Evolutionary conservation across 2,329 filamentous ascomycete genomes (phyloP).

Genomic region (Coniella lustricola): DNA sequence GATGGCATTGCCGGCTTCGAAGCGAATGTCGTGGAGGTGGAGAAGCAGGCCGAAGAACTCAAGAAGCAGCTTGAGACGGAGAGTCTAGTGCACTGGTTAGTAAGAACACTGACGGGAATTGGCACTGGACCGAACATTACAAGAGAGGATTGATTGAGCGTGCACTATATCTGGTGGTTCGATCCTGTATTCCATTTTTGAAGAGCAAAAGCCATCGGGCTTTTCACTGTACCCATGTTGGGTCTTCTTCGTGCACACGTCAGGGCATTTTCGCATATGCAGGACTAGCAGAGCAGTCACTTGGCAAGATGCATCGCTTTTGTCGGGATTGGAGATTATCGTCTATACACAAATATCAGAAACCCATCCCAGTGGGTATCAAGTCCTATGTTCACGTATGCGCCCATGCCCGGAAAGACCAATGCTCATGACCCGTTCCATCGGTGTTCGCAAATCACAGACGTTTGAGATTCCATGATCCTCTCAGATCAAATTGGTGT

Average conservation of each 20-base stretch:
- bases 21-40: conserved; percentile 66
- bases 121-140: conserved; percentile 54
- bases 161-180: neutral
- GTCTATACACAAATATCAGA: conserved; percentile 13
- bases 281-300: too few species aligned
- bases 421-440: neutral
- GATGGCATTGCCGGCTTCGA: conserved; percentile 75
- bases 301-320: neutral
- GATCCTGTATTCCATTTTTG: too few species aligned
- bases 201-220: too few species aligned
- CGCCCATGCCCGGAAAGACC: neutral
- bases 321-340: conserved; percentile 14
- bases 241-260: too few species aligned
- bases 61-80: conserved; percentile 57
- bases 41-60: conserved; percentile 55
- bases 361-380: conserved; percentile 3
- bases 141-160: conserved; percentile 15
- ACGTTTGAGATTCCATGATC: neutral
- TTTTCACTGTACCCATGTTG: too few species aligned
- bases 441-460: neutral
- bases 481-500: too few species aligned
- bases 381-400: neutral
- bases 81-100: conserved; percentile 58
- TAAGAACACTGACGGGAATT: conserved; percentile 53
- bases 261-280: too few species aligned